A percentile compares a stretch with the other conserved stretches of the same genome.
These are phyloP conservation scores for Aspergillus fijiensis DNA, from an alignment of 2,329 filamentous ascomycete genomes.

Conservation along the genomic window DNA sequence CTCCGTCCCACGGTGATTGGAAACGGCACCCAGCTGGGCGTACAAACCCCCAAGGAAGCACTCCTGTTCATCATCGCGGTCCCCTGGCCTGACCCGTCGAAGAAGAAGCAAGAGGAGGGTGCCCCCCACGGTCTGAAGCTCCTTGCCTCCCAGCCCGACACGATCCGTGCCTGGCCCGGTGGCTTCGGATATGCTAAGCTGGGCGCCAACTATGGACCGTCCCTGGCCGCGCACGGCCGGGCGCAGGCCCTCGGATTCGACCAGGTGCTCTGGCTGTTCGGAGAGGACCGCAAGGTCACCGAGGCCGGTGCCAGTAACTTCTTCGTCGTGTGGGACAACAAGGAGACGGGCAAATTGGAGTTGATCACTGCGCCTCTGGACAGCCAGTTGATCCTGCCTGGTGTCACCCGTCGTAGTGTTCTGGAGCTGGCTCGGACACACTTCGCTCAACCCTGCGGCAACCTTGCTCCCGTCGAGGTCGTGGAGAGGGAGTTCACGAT, in stretches of 20 bases:
- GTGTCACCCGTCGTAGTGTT: conserved; percentile 80
- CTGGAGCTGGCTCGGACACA: conserved; percentile 69
- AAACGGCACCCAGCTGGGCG: conserved; percentile 75
- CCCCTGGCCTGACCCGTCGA: conserved; percentile 36
- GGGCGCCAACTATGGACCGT: conserved; percentile 89
- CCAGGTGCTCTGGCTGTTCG: conserved; percentile 94
- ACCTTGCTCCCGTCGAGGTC: conserved; percentile 71
- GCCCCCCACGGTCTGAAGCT: conserved; percentile 57
- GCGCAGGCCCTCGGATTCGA: conserved; percentile 73
- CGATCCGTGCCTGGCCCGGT: conserved; percentile 87
- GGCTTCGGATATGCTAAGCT: conserved; percentile 92
- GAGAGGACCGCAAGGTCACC: conserved; percentile 72
- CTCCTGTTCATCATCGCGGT: conserved; percentile 78
- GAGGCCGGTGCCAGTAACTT: conserved; percentile 93
- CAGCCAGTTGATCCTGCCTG: conserved; percentile 80
- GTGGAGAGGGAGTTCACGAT: conserved; percentile 84
- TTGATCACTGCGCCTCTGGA: conserved; percentile 81
- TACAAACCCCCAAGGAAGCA: conserved; percentile 77
- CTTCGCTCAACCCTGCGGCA: conserved; percentile 48
- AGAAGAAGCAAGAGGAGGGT: conserved; percentile 25
- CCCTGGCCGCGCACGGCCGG: conserved; percentile 73
- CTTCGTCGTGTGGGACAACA: conserved; percentile 71
- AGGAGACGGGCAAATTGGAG: conserved; percentile 61
- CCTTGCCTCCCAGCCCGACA: conserved; percentile 76
- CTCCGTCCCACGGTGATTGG: conserved; percentile 85